Base-by-base conservation (phyloP, 2,329 filamentous ascomycete species). In the Verticillium nonalfalfae region DNA sequence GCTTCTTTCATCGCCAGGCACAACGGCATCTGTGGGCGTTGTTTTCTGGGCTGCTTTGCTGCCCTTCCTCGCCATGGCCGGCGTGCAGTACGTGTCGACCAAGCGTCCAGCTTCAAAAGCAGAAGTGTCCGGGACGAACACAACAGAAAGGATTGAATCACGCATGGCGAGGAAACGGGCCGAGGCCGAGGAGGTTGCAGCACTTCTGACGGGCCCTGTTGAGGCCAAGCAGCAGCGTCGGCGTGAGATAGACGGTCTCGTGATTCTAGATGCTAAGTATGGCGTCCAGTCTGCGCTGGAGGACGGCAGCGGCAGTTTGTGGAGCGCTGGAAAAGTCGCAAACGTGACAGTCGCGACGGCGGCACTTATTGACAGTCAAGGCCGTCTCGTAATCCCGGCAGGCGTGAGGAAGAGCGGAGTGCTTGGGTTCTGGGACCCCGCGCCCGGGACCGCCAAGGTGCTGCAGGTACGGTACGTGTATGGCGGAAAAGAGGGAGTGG, bases 361-460 rank as follows among this genome's bases (percentile, higher is more conserved):
- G 15, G 78, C 79, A n/a, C 68, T 82, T 39, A 72, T 82, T 38
- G 73, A 77, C 60, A 70, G 72, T 3, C 73, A 69, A 0, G 68
- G 73, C 5, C 62, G 66, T 54, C 63, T 81, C 13, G 61, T 68
- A 4, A 78, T 81, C 39, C 78, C 79, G 0, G 60, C 61, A 2
- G 76, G 78, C 0, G 67, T 81, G 59, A 67, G 73, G 58, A 80
- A 81, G 72, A 75, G 73, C 55, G 72, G 75, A 39, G 66, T 83
- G 34, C 71, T 80, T 0, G 81, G 81, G 1, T 83, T 83, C 67
- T 82, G 80, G 77, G 81, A 83, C 60, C 80, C 80, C 15, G 76
- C 74, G 13, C 81, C 79, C 5, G 68, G 68, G 38, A 68, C 69
- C 39, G 72, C 72, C 21, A 83, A 83, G 73, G 72, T 76, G 39